Percentiles rank a stretch among this genome's conserved stretches.
Conservation (phyloP, 495 filamentous ascomycete species). For the Lasiosphaeria miniovina region DNA sequence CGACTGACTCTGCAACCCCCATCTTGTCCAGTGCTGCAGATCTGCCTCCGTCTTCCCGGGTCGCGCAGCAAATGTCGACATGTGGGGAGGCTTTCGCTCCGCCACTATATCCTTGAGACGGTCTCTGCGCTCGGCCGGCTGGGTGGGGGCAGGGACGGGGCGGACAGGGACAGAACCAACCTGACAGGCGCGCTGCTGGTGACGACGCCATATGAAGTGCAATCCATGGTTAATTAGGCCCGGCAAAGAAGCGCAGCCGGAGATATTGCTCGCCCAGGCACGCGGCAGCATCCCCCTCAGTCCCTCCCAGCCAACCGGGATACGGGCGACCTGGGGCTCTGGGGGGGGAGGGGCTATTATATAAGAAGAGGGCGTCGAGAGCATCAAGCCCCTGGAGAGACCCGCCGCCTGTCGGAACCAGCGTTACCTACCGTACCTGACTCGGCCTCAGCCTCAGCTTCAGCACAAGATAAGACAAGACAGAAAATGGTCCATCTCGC, state of each 20-base stretch:
- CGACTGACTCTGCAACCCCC: background rate
- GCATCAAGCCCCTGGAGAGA: constrained; percentile 6
- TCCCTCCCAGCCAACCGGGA: constrained; percentile 16
- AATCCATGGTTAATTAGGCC: constrained; percentile 26
- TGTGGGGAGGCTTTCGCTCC: constrained; percentile 22
- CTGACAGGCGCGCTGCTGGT: constrained; percentile 8
- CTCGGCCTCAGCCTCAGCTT: constrained; percentile 3
- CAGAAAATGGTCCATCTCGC: constrained; percentile 43
- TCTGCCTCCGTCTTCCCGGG: constrained; percentile 15
- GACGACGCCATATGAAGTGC: constrained; percentile 18
- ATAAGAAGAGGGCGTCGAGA: constrained; percentile 18
- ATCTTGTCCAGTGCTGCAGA: background rate
- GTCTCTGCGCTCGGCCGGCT: background rate
- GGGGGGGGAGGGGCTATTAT: background rate
- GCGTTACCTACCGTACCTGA: constrained; percentile 5
- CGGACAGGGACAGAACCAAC: background rate
- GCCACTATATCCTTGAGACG: constrained; percentile 10
- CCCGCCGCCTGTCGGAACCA: constrained; percentile 2
- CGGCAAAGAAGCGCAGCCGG: constrained; percentile 31
- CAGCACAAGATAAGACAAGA: too few species aligned
- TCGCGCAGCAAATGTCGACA: constrained; percentile 8
- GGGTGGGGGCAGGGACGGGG: background rate
- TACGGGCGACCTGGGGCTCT: background rate
- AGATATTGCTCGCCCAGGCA: constrained; percentile 17
- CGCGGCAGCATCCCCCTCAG: constrained; percentile 8